A percentile compares a stretch with the other conserved stretches of the same genome.
phyloP scores from a whole-genome alignment of 2,329 filamentous ascomycete genomes.

The Diaporthe aspalathi region DNA sequence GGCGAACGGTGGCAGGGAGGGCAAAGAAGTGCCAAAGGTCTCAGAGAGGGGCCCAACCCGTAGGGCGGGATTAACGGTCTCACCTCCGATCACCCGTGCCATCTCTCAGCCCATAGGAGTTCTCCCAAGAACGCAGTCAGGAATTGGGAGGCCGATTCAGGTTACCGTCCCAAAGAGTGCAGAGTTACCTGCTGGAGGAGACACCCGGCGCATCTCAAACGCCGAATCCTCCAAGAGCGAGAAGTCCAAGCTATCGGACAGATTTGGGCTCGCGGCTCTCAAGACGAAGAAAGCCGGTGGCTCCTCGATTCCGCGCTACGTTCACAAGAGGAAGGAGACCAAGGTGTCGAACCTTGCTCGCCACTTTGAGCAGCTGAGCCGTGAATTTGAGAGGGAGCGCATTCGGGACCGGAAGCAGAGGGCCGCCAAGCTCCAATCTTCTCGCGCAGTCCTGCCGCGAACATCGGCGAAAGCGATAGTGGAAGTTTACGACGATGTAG shows the following conservation, averaged over 20 bases:
- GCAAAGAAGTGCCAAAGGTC: slow-evolving; percentile 33
- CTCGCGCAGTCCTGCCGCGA: slow-evolving; percentile 83
- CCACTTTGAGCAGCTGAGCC: slow-evolving; percentile 95
- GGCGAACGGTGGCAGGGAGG: slow-evolving; percentile 41
- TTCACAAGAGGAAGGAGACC: slow-evolving; percentile 78
- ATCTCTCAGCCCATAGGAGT: slow-evolving; percentile 63
- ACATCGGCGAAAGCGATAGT: slow-evolving; percentile 96
- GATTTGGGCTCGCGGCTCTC: slow-evolving; percentile 72
- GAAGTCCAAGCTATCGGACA: slow-evolving; percentile 78
- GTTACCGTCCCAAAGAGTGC: slow-evolving; percentile 49
- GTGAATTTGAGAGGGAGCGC: slow-evolving; percentile 95
- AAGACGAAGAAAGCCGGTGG: slow-evolving; percentile 69
- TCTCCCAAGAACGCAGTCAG: slow-evolving; percentile 59
- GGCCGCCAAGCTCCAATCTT: slow-evolving; percentile 78
- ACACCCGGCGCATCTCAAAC: slow-evolving; percentile 48
- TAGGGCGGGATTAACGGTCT: slow-evolving; percentile 57
- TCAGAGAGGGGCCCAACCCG: slow-evolving; percentile 55
- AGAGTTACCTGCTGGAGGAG: slow-evolving; percentile 46
- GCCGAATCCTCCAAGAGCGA: slow-evolving; percentile 66
- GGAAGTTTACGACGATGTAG: slow-evolving; percentile 93
- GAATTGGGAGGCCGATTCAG: slow-evolving; percentile 54
- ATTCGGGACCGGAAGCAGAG: slow-evolving; percentile 85
- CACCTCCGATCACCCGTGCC: slow-evolving; percentile 65
- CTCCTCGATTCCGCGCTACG: slow-evolving; percentile 91
- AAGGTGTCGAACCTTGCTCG: slow-evolving; percentile 92